Conservation (phyloP, 441 rosid species). For the Syzygium syzygioides region DNA sequence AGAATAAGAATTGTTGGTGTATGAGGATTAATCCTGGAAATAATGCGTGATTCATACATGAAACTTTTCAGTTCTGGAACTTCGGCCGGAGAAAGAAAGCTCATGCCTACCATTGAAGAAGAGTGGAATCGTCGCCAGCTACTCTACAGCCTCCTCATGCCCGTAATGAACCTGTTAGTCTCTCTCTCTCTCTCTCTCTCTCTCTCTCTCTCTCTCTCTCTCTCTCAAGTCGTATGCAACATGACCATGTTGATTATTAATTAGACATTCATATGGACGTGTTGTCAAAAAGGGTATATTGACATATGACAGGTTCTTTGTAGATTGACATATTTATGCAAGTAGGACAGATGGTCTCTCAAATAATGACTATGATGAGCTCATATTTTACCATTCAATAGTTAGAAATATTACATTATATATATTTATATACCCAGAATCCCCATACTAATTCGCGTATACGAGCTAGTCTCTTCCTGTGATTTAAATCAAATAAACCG, state of each 20-base stretch:
- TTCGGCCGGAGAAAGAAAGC: slow-evolving; percentile 1
- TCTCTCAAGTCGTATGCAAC: neutral
- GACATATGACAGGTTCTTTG: neutral
- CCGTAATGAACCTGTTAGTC: neutral
- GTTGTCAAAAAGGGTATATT: neutral
- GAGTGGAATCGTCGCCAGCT: slow-evolving; percentile 1
- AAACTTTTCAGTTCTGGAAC: neutral
- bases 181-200: neutral
- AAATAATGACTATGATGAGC: neutral
- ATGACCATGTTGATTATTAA: neutral
- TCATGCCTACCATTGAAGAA: neutral
- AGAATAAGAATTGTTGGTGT: neutral
- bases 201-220: neutral
- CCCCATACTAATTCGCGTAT: neutral
- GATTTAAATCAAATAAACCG: fast-evolving
- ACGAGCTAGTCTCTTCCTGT: neutral
- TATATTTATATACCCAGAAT: neutral
- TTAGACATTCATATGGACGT: neutral
- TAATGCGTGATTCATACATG: neutral
- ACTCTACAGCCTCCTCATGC: slow-evolving; percentile 3
- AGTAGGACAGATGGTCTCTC: neutral
- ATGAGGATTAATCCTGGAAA: neutral
- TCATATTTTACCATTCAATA: no score
- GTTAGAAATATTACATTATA: neutral
- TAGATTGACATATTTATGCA: neutral